phyloP scores from a whole-genome alignment of 208 protist genomes.

The Trypanosoma melophagium region DNA sequence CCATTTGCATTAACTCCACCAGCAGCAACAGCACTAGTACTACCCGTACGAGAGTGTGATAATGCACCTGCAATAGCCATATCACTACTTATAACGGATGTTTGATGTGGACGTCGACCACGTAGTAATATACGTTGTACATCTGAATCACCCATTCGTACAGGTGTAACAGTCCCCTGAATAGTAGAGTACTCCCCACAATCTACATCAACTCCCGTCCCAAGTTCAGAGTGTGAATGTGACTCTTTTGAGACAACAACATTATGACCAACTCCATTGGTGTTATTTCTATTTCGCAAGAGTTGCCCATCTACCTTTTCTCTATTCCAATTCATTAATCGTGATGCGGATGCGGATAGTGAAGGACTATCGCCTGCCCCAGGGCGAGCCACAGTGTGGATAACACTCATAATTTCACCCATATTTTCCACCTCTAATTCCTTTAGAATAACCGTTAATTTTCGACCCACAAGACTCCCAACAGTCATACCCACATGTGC shows the following conservation, averaged over 20 bases:
- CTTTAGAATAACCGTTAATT: constrained; percentile 35
- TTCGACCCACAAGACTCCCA: constrained; percentile 32
- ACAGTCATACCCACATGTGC: constrained; percentile 41
- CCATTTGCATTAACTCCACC: constrained; percentile 11
- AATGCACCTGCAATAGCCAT: not conserved
- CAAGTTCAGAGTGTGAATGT: not conserved
- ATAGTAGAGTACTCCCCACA: constrained; percentile 3
- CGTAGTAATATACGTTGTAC: constrained; percentile 21
- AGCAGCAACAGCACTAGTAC: not conserved
- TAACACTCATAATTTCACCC: constrained; percentile 9
- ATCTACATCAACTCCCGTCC: not conserved
- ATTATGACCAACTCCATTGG: no score
- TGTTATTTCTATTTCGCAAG: not conserved
- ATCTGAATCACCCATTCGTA: not conserved
- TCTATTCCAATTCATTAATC: not conserved
- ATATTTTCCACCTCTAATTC: constrained; percentile 49
- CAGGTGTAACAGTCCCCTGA: not conserved
- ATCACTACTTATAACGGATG: no score
- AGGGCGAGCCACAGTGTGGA: constrained; percentile 3
- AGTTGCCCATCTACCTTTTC: not conserved
- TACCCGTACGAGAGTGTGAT: not conserved
- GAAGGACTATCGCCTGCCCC: no score
- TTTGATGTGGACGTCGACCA: constrained; percentile 2
- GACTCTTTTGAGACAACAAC: not conserved
- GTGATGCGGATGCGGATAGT: not conserved